These are phyloP conservation scores for Ceratocystis smalleyi DNA, from an alignment of 2,329 filamentous ascomycete species.

Conservation along the genomic window DNA sequence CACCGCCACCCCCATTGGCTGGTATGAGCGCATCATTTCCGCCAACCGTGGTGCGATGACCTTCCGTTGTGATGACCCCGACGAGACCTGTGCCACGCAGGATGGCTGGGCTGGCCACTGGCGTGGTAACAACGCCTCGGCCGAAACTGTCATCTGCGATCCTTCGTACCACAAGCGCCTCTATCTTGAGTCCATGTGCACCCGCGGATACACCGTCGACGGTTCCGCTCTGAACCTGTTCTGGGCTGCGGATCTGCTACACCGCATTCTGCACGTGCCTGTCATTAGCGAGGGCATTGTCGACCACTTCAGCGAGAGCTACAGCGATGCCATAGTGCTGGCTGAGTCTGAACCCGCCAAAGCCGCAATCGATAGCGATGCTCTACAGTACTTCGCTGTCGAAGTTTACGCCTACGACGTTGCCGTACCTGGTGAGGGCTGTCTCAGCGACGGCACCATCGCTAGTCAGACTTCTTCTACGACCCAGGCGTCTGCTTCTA, in stretches of 20 bases:
- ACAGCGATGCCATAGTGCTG: slow-evolving; percentile 37
- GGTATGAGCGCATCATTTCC: slow-evolving; percentile 43
- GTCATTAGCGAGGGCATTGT: slow-evolving; percentile 43
- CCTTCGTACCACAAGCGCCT: slow-evolving; percentile 43
- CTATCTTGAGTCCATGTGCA: slow-evolving; percentile 44
- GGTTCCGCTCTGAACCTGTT: slow-evolving; percentile 41
- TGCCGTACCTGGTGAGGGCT: slow-evolving; percentile 46
- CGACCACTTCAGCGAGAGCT: slow-evolving; percentile 47
- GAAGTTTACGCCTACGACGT: slow-evolving; percentile 53
- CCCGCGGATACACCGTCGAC: slow-evolving; percentile 46
- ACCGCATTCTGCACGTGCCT: slow-evolving; percentile 49
- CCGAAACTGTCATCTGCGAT: slow-evolving; percentile 55
- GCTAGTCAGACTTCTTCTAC: slow-evolving; percentile 13
- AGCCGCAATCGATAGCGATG: slow-evolving; percentile 42
- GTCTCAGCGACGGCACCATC: slow-evolving; percentile 30
- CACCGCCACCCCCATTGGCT: slow-evolving; percentile 43
- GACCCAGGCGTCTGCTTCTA: slow-evolving; percentile 16
- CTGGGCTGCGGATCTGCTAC: slow-evolving; percentile 52
- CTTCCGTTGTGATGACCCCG: slow-evolving; percentile 55
- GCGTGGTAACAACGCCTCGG: slow-evolving; percentile 47
- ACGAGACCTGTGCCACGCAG: slow-evolving; percentile 43
- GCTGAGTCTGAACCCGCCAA: slow-evolving; percentile 33
- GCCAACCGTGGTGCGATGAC: slow-evolving; percentile 41
- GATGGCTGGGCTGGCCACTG: slow-evolving; percentile 49
- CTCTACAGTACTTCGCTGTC: slow-evolving; percentile 53